Percentiles rank a stretch among this genome's conserved stretches.
Conservation (phyloP, 2,329 filamentous ascomycete species). For the Curvularia sp. region DNA sequence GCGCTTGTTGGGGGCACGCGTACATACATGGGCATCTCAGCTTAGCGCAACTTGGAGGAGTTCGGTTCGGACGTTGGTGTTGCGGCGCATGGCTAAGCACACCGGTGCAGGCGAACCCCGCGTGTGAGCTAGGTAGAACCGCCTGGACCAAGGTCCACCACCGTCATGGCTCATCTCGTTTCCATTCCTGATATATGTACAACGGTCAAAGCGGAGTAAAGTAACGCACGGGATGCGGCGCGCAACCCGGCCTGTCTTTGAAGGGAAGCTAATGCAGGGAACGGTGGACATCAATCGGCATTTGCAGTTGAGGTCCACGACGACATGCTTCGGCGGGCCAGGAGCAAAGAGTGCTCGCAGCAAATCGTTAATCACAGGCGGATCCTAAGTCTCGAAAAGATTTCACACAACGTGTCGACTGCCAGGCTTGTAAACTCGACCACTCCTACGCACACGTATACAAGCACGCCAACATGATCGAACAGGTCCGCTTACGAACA, state of each 20-base stretch:
- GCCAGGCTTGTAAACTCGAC: not conserved
- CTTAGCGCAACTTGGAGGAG: not conserved
- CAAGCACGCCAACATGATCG: not conserved
- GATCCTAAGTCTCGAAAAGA: not conserved
- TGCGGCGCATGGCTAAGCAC: not conserved
- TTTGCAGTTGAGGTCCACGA: not conserved
- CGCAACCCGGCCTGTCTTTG: not conserved
- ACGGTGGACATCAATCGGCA: not conserved
- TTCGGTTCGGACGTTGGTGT: not conserved
- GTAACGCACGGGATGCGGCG: not conserved
- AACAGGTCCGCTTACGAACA: not conserved
- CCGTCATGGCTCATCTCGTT: not conserved
- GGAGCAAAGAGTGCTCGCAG: not conserved
- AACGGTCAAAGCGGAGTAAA: not conserved
- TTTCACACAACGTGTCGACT: not conserved
- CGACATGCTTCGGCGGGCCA: not conserved
- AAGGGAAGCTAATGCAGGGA: not conserved
- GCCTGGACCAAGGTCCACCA: not conserved
- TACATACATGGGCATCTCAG: not conserved
- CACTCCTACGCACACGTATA: not conserved
- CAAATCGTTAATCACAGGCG: not conserved
- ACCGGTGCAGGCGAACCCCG: not conserved
- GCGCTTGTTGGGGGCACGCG: not conserved
- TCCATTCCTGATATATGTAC: not conserved
- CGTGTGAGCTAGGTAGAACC: not conserved